Evolutionary conservation across 2,329 filamentous ascomycete genomes (phyloP), one percentile per base, ranked within the genome.

Genomic region (Aspergillus viridinutans): DNA sequence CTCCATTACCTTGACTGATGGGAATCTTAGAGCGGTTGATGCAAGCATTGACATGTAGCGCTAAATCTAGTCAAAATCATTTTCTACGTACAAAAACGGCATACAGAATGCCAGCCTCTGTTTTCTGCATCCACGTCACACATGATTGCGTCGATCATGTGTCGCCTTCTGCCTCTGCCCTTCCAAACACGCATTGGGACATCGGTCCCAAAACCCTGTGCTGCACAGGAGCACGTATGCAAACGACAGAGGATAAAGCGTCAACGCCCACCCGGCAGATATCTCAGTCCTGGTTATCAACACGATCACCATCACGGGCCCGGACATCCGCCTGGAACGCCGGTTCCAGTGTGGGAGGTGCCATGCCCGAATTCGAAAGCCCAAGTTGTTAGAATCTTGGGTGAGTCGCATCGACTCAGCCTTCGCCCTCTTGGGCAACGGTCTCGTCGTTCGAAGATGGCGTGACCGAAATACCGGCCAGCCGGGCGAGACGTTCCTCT

Each of bases 401-500:
- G 51, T 49, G 20, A 26, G 45, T 53, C 42, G 38, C 52, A 54
- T 40, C 52, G 29, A 49, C 56, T 73, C 71, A 72, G 53, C 61
- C 70, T 52, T 65, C 62, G 49, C 60, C 62, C 59, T 66, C 65
- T 54, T 67, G 64, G 26, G 62, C 61, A 29, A 68, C 54, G 25
- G 55, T 57, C 26, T 50, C 62, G 26, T 62, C 62, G 51, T 54
- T 59, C 49, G 63, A 58, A 35, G 32, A 32, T 45, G 54, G 49
- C 9, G 69, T 67, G 21, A 69, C 28, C 17, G 59, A 53, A 20
- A 55, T 58, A 10, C 75, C 74, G 28, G 70, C 56, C 21, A 75
- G 58, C 58, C 69, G 72, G 40, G 72, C 73, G 55, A 86, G 65
- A 28, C 84, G 72, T 65, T 96, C 90, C 64, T 91, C 88, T 74